These are phyloP conservation scores for Aspergillus nomiae DNA, from an alignment of 2,329 filamentous ascomycete species.

Conservation along the genomic window DNA sequence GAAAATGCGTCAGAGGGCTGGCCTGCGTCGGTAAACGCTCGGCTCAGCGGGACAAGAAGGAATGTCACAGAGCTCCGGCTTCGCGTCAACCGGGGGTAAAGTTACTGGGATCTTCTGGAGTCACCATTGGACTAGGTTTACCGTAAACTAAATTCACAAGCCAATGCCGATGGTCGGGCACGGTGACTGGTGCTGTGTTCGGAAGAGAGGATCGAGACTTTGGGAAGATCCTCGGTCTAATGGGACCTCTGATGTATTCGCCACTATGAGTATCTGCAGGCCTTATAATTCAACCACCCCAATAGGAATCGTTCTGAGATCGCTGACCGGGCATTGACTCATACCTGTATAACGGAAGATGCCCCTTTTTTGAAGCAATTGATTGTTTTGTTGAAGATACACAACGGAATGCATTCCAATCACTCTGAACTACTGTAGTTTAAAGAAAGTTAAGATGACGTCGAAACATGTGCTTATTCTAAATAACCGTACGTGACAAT, in stretches of 20 bases:
- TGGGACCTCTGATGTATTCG: conserved; percentile 24
- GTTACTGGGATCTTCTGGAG: conserved; percentile 3
- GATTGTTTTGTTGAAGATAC: not conserved
- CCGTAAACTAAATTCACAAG: conserved; percentile 28
- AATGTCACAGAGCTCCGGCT: conserved; percentile 26
- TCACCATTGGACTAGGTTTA: conserved; percentile 11
- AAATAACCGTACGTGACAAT: conserved; percentile 19
- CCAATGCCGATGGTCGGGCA: conserved; percentile 29
- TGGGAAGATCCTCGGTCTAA: conserved; percentile 42
- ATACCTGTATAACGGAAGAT: not conserved
- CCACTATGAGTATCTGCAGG: conserved; percentile 19
- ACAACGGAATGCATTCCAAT: not conserved
- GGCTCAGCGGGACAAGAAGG: conserved; percentile 39
- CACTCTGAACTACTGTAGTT: not conserved
- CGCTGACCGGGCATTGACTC: not conserved
- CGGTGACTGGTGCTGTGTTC: conserved; percentile 28
- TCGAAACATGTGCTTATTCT: not conserved
- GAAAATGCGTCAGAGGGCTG: conserved; percentile 28
- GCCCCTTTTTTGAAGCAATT: not conserved
- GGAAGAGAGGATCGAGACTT: conserved; percentile 41
- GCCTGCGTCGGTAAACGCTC: conserved; percentile 40
- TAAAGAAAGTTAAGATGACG: not conserved
- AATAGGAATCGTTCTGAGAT: not conserved
- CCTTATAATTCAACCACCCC: not conserved
- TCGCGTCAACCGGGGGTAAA: conserved; percentile 18